Conservation (phyloP, 2,329 filamentous ascomycete genomes). For the Fusarium foetens region DNA sequence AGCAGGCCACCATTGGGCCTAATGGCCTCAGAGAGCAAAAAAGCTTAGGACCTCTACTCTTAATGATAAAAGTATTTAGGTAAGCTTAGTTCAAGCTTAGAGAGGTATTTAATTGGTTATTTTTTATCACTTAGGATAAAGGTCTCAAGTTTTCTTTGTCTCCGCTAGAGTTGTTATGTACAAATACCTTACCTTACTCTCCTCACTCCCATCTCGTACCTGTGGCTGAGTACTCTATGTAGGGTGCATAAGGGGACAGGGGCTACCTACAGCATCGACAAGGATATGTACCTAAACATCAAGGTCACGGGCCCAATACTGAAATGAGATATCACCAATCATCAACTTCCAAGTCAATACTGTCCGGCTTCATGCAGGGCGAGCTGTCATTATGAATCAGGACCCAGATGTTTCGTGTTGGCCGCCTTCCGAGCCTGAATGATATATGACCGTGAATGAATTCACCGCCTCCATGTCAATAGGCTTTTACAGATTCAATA, state of each 20-base stretch:
- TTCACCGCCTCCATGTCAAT: constrained; percentile 18
- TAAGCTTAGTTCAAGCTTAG: not conserved
- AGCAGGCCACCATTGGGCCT: not conserved
- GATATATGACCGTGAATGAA: constrained; percentile 9
- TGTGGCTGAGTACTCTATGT: constrained; percentile 9
- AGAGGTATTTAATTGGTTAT: not conserved
- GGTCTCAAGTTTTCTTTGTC: not conserved
- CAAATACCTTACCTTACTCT: not conserved
- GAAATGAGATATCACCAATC: constrained; percentile 31
- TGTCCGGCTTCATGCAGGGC: constrained; percentile 32
- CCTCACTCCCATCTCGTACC: not conserved
- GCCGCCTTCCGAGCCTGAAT: not conserved
- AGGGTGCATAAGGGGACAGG: constrained; percentile 13
- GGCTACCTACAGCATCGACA: constrained; percentile 15
- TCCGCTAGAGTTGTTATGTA: not conserved
- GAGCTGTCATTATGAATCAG: constrained; percentile 28
- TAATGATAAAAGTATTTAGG: not conserved
- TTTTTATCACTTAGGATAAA: not conserved
- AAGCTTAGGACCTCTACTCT: not conserved
- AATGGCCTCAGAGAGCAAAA: not conserved
- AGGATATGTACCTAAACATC: constrained; percentile 8
- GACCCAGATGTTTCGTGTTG: constrained; percentile 14
- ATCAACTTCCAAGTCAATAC: constrained; percentile 22
- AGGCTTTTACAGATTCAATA: not conserved
- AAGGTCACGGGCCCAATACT: constrained; percentile 24